Conservation (phyloP, 2,329 filamentous ascomycete species). For the Alternaria alternata region DNA sequence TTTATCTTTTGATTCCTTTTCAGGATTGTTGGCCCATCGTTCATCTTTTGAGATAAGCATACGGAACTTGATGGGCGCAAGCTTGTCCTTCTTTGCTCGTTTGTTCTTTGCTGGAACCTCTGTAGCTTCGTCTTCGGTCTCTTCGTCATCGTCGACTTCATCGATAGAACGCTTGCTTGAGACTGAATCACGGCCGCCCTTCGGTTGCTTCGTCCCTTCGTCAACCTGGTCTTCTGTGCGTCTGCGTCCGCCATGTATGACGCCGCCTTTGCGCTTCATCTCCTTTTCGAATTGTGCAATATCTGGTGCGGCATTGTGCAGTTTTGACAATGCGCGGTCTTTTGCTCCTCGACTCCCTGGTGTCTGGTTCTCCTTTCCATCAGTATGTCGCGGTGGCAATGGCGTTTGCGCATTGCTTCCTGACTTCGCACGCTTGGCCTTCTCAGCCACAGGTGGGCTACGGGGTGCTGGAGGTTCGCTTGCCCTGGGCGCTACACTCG, state of each 20-base stretch:
- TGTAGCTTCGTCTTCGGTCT: constrained; percentile 55
- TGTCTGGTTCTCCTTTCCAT: constrained; percentile 83
- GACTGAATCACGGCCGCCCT: constrained; percentile 48
- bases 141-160: constrained; percentile 52
- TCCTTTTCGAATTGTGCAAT: constrained; percentile 93
- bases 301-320: constrained; percentile 82
- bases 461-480: constrained; percentile 19
- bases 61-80: constrained; percentile 73
- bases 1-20: constrained; percentile 80
- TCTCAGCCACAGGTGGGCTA: constrained; percentile 32
- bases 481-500: constrained; percentile 25
- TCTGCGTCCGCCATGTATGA: constrained; percentile 63
- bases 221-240: constrained; percentile 49
- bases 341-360: constrained; percentile 90
- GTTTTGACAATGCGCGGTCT: constrained; percentile 76
- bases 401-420: constrained; percentile 60
- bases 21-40: constrained; percentile 77
- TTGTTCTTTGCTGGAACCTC: constrained; percentile 69
- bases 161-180: constrained; percentile 56
- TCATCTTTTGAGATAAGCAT: constrained; percentile 86
- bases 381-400: constrained; percentile 45
- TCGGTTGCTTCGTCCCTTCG: constrained; percentile 42
- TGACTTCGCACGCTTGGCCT: constrained; percentile 37
- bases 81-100: constrained; percentile 57
- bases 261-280: constrained; percentile 78